Evolutionary conservation across 768 basidiomycete genomes (phyloP).

Genomic region (Tubosaeta sp.): DNA sequence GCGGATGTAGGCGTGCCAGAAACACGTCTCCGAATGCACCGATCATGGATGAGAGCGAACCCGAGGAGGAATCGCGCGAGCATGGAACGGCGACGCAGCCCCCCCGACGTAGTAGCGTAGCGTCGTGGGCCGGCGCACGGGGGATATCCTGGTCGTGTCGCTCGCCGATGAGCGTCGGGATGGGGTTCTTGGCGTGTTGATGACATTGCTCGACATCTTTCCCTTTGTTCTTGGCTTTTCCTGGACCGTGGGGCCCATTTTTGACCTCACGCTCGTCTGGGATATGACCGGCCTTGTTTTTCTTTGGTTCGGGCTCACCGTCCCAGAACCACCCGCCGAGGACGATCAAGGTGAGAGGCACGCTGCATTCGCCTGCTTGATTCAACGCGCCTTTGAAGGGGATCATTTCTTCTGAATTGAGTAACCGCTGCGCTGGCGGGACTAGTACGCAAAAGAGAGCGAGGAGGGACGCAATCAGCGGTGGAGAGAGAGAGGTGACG

Average conservation of each 20-base stretch:
- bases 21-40: constrained; percentile 16
- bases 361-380: constrained; percentile 69
- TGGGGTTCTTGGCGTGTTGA: background rate
- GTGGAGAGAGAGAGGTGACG: constrained; percentile 76
- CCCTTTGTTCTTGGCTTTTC: constrained; percentile 3
- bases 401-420: constrained; percentile 55
- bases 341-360: constrained; percentile 87
- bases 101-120: background rate
- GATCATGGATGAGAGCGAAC: constrained; percentile 19
- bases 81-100: background rate
- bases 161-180: background rate
- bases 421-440: constrained; percentile 65
- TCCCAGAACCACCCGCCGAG: constrained; percentile 89
- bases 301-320: constrained; percentile 14
- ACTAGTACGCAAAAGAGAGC: constrained; percentile 77
- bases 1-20: constrained; percentile 5
- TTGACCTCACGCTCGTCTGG: background rate
- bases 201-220: constrained; percentile 1
- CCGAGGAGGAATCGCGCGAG: constrained; percentile 11
- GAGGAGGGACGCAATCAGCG: constrained; percentile 73
- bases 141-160: background rate
- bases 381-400: constrained; percentile 67
- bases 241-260: background rate
- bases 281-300: background rate
- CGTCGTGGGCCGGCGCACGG: background rate